These are phyloP conservation scores for Teratosphaeria gauchensis DNA, from an alignment of 2,329 filamentous ascomycete genomes.

Conservation along the genomic window DNA sequence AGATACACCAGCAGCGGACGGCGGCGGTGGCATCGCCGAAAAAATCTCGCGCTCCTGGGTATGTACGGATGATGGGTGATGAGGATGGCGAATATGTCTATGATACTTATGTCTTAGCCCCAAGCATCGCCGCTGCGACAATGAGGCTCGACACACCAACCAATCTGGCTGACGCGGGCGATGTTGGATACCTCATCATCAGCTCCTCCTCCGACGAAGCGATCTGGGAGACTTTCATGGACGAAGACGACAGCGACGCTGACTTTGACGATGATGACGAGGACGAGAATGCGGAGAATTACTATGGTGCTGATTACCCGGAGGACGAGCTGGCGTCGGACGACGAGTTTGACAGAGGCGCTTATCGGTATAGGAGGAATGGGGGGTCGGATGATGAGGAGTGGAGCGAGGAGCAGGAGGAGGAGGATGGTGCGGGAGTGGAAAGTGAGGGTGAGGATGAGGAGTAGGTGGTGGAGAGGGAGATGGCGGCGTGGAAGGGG, in stretches of 20 bases:
- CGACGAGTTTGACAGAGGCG: constrained; percentile 47
- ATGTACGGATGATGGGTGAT: constrained; percentile 31
- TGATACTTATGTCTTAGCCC: constrained; percentile 48
- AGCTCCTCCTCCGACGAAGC: constrained; percentile 43
- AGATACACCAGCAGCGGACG: constrained; percentile 14
- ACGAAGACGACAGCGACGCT: constrained; percentile 42
- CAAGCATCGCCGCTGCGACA: neutral
- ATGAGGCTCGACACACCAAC: neutral
- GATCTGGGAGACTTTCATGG: constrained; percentile 48
- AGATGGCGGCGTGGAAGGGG: neutral
- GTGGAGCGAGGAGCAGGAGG: constrained; percentile 22
- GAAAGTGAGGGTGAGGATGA: neutral
- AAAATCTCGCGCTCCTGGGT: neutral
- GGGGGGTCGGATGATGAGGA: constrained; percentile 33
- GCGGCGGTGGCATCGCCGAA: constrained; percentile 1
- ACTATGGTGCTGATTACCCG: constrained; percentile 71
- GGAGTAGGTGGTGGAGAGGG: neutral
- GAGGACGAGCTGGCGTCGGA: constrained; percentile 69
- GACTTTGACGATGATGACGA: constrained; percentile 52
- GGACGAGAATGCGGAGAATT: constrained; percentile 63
- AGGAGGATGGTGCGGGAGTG: constrained; percentile 1
- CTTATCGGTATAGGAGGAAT: constrained; percentile 31
- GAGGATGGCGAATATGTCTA: constrained; percentile 49
- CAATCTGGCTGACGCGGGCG: constrained; percentile 20
- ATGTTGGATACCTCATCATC: constrained; percentile 40